Base-by-base conservation (phyloP, 345 rosid species). In the Eucalyptus albens region DNA sequence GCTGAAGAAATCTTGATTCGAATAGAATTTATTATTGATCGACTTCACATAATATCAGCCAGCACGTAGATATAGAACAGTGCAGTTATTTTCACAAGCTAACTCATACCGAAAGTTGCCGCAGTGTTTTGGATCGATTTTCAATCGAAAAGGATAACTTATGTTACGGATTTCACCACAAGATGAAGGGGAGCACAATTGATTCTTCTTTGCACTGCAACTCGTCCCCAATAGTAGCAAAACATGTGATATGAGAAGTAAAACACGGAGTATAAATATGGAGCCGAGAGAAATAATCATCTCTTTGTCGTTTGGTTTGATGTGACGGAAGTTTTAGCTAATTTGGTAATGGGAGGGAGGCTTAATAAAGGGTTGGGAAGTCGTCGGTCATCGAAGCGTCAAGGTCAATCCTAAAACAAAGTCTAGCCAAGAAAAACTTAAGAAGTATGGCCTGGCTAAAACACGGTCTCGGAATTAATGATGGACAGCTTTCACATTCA, bases 1-100 rank as follows among this genome's bases (percentile, higher is more conserved):
- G 2, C 4, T 5, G 7, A 26, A 47, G 4, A 3, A 0, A 47
- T 4, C 14, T 11, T 1, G 0, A 4, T 47, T 4, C 1, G 0
- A 11, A 49, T 12, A 1, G 4, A 11, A 11, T 1, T 1, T 0
- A 2, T 47, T 11, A 47, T 4, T 0, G 1, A 49, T 12, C 1
- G 5, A 49, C 50, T 2, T 49, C 15, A 49, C 50, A 2, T 49
- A 11, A 49, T 49, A 49, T 12, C 2, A 15, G 2, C 21, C 9
- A 1, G 11, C 77, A n/a, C 2, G 0, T 4, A n/a, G 8, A 42
- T 49, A 49, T 49, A 49, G 50, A 49, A 49, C 1, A 12, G 50
- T 49, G 50, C 5, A 1, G 2, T 49, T 49, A 49, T 49, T 49
- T 49, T 49, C 50, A 49, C 2, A 49, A 49, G 2, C 1, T 49